These are phyloP conservation scores for Prasinococcaceae sp. DNA, from an alignment of 139 green algal genomes.

Conservation along the genomic window DNA sequence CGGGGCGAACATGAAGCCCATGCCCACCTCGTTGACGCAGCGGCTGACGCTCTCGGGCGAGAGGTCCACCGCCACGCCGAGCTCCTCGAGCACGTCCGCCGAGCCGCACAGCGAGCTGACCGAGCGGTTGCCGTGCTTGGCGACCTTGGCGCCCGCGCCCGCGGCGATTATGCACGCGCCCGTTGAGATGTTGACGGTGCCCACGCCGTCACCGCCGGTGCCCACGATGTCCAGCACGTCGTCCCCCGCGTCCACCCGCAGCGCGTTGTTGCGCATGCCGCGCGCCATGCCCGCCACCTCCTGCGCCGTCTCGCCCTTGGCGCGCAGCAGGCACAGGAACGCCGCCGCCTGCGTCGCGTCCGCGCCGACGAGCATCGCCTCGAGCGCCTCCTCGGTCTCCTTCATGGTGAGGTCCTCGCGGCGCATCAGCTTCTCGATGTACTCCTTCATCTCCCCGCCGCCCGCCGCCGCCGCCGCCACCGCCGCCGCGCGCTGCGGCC, in stretches of 20 bases:
- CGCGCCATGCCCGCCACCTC: constrained; percentile 84
- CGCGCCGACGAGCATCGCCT: constrained; percentile 48
- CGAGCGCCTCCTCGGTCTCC: constrained; percentile 38
- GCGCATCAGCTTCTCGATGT: too few species aligned
- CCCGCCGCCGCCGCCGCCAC: too few species aligned
- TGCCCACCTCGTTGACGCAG: constrained; percentile 66
- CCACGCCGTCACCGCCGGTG: constrained; percentile 91
- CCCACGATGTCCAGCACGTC: constrained; percentile 90
- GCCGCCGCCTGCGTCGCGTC: constrained; percentile 65
- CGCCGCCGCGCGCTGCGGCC: too few species aligned
- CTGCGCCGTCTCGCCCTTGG: constrained; percentile 89
- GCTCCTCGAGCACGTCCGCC: constrained; percentile 78
- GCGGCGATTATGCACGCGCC: constrained; percentile 83
- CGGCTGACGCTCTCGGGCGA: constrained; percentile 51
- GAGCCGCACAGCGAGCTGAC: constrained; percentile 85
- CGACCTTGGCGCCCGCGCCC: constrained; percentile 81
- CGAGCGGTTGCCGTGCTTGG: constrained; percentile 91
- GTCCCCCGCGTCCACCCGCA: constrained; percentile 35
- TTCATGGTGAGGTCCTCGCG: constrained; percentile 50
- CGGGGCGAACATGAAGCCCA: constrained; percentile 97
- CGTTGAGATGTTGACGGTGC: constrained; percentile 97
- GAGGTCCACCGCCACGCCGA: constrained; percentile 84
- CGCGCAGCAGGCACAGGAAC: constrained; percentile 85
- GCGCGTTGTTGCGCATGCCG: constrained; percentile 49
- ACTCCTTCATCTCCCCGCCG: too few species aligned